Conservation (phyloP, 371 early-diverging fungal genomes). For the Mortierella sp. region DNA sequence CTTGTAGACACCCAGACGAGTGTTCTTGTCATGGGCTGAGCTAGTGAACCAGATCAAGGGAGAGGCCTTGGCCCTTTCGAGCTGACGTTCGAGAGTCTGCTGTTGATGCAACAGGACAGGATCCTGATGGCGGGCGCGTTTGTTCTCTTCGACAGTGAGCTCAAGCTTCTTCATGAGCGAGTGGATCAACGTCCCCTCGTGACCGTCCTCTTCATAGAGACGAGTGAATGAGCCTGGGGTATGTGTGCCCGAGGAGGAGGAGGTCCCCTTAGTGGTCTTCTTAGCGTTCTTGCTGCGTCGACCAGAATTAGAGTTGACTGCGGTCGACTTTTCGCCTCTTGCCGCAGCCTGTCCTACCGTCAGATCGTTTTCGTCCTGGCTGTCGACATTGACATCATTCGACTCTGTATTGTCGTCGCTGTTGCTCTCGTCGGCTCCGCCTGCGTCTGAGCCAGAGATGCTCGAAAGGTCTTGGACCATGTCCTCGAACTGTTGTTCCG, state of each 20-base stretch:
- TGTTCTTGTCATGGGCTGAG: conserved; percentile 31
- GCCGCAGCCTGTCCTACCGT: conserved; percentile 9
- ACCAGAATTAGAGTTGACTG: conserved; percentile 12
- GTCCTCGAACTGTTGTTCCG: conserved; percentile 81
- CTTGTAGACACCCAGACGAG: conserved; percentile 69
- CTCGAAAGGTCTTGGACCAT: conserved; percentile 72
- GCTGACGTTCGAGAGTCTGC: conserved; percentile 39
- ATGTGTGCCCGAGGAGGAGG: background rate
- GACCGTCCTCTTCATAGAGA: conserved; percentile 2
- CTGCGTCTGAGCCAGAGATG: conserved; percentile 58
- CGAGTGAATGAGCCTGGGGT: background rate
- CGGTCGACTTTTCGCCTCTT: background rate
- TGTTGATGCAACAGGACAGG: conserved; percentile 36
- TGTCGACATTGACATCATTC: conserved; percentile 21
- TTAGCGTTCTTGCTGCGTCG: background rate
- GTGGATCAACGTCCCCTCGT: conserved; percentile 38
- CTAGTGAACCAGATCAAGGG: conserved; percentile 65
- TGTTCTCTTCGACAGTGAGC: conserved; percentile 56
- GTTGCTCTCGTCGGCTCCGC: conserved; percentile 12
- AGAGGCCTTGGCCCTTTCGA: conserved; percentile 41
- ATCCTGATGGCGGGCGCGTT: conserved; percentile 35
- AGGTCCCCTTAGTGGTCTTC: background rate
- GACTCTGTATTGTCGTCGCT: background rate
- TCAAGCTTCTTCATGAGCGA: conserved; percentile 50
- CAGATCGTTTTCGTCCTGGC: conserved; percentile 25